phyloP scores from a whole-genome alignment of 495 filamentous ascomycete genomes.

The Penicillium cinerascens region DNA sequence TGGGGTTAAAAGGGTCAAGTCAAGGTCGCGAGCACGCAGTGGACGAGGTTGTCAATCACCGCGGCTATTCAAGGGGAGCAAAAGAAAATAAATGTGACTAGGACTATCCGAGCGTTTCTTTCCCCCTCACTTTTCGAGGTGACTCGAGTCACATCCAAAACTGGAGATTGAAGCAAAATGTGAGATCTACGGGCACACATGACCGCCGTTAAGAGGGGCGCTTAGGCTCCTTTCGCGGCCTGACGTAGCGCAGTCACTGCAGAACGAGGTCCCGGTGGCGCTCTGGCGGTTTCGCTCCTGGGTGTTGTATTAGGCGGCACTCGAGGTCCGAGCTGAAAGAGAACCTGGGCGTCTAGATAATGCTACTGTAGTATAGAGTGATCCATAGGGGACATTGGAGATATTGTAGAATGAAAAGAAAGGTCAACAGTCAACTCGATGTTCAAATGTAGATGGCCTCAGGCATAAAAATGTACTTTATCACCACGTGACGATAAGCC shows the following conservation, averaged over 20 bases:
- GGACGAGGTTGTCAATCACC: not conserved
- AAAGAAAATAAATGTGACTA: conserved; percentile 1
- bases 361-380: not conserved
- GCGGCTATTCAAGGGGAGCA: not conserved
- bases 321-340: not conserved
- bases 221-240: conserved; percentile 29
- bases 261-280: not conserved
- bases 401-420: not conserved
- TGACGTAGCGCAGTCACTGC: conserved; percentile 9
- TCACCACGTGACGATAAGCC: conserved; percentile 49
- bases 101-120: not conserved
- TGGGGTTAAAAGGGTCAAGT: not conserved
- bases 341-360: not conserved
- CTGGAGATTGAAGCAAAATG: not conserved
- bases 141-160: not conserved
- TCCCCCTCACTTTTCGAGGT: no score
- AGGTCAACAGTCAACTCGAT: not conserved
- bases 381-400: not conserved
- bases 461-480: conserved; percentile 12
- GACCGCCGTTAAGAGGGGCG: conserved; percentile 36
- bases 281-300: not conserved
- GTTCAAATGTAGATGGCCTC: not conserved
- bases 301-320: not conserved
- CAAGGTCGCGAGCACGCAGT: not conserved
- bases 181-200: conserved; percentile 28